Evolutionary conservation across 2,329 filamentous ascomycete genomes (phyloP).

Genomic region (Corynespora cassiicola): DNA sequence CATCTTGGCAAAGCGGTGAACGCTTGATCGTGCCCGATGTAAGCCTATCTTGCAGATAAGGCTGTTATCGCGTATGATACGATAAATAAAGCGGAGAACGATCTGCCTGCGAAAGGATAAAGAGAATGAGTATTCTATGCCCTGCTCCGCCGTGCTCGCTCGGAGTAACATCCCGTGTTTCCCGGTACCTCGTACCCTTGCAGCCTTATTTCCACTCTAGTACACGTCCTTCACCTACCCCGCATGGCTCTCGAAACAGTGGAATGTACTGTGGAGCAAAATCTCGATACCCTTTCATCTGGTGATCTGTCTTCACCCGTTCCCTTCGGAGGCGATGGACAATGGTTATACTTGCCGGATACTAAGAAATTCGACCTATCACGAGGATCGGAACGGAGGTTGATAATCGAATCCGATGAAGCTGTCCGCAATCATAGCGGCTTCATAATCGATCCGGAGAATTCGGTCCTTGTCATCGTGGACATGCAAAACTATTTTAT

Average conservation of each 20-base stretch:
- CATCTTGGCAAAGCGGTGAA: no score
- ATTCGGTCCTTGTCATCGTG: constrained; percentile 47
- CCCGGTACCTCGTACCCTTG: no score
- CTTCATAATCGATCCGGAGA: constrained; percentile 49
- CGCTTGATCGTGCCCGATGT: no score
- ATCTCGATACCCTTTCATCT: no score
- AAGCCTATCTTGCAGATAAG: constrained; percentile 40
- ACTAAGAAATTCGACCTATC: constrained; percentile 52
- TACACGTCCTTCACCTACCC: constrained; percentile 3
- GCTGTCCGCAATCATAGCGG: constrained; percentile 48
- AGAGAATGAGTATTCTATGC: no score
- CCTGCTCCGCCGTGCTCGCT: no score
- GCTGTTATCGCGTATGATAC: constrained; percentile 29
- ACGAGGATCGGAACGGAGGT: constrained; percentile 42
- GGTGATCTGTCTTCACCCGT: constrained; percentile 23
- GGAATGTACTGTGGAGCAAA: no score
- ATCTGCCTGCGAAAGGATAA: no score
- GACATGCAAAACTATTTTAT: constrained; percentile 56
- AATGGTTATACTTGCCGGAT: constrained; percentile 50
- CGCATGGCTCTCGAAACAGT: constrained; percentile 10
- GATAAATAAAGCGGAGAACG: no score
- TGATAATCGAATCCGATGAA: constrained; percentile 50
- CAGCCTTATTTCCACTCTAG: no score
- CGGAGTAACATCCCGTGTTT: no score
- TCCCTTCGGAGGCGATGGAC: constrained; percentile 47